phyloP scores from a whole-genome alignment of 352 stramenopile genomes.

The Pythium guiyangense region DNA sequence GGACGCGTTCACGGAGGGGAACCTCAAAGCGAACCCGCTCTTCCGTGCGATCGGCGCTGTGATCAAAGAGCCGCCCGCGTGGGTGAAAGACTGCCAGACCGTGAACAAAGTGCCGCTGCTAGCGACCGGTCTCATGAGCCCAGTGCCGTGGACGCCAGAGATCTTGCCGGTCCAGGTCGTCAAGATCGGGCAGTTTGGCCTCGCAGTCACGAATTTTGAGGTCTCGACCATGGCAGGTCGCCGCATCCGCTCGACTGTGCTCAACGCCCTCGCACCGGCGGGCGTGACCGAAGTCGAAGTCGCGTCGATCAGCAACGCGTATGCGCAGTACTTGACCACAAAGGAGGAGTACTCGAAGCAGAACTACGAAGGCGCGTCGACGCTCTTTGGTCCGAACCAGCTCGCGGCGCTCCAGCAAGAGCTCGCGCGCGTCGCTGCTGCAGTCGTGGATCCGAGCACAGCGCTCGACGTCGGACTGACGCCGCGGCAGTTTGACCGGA shows the following conservation, averaged over 20 bases:
- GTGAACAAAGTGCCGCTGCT: constrained; percentile 36
- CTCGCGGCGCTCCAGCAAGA: too few relatives aligned
- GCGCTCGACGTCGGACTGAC: too few relatives aligned
- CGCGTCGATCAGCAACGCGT: constrained; percentile 46
- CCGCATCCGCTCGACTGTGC: constrained; percentile 33
- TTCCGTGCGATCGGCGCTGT: constrained; percentile 29
- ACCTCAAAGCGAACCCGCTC: too few relatives aligned
- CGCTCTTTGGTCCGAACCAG: too few relatives aligned
- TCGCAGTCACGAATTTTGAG: constrained; percentile 55
- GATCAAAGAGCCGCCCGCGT: constrained; percentile 27
- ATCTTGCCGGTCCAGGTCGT: constrained; percentile 48
- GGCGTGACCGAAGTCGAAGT: constrained; percentile 48
- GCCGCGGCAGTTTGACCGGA: too few relatives aligned
- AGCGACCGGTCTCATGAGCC: constrained; percentile 32
- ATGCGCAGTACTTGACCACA: constrained; percentile 63
- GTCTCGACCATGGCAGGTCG: constrained; percentile 59
- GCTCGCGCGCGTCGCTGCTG: too few relatives aligned
- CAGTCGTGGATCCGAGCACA: too few relatives aligned
- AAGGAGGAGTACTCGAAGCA: too few relatives aligned
- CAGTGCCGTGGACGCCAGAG: too few relatives aligned
- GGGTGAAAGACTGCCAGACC: constrained; percentile 37
- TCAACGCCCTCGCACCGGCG: constrained; percentile 14
- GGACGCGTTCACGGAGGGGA: too few relatives aligned
- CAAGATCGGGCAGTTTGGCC: constrained; percentile 22
- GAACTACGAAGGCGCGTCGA: too few relatives aligned